Evolutionary conservation across 305 asterid genomes (phyloP).

Genomic region (Striga hermonthica): DNA sequence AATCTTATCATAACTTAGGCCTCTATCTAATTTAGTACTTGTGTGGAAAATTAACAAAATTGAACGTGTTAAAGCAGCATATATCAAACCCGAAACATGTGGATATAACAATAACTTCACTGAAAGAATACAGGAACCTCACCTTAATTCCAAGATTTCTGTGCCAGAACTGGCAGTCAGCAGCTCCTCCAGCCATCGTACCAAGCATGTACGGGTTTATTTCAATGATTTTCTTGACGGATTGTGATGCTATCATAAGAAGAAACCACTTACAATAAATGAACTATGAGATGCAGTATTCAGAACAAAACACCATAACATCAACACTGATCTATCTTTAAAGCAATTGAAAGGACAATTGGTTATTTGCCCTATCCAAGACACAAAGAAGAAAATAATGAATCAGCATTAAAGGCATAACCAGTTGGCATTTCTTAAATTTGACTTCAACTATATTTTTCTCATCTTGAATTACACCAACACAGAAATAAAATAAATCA

Average conservation of each 20-base stretch:
- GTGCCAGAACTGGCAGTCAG: conserved; percentile 95
- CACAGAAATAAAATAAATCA: background rate
- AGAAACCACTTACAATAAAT: conserved; percentile 1
- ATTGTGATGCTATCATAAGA: conserved; percentile 68
- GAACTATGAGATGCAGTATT: background rate
- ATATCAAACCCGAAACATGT: background rate
- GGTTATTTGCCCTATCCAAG: too few relatives aligned
- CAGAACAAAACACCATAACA: conserved; percentile 12
- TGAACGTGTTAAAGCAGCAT: too few relatives aligned
- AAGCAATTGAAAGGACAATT: background rate
- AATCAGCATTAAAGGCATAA: background rate
- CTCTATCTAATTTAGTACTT: conserved; percentile 16
- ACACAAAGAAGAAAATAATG: too few relatives aligned
- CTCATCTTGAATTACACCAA: background rate
- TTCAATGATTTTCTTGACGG: conserved; percentile 90
- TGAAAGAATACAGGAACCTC: conserved; percentile 15
- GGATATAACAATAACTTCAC: background rate
- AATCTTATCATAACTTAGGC: background rate
- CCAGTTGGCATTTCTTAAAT: background rate
- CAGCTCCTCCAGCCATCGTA: conserved; percentile 93
- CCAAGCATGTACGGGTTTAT: conserved; percentile 94
- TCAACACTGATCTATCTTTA: background rate
- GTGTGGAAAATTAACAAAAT: background rate
- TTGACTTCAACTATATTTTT: background rate
- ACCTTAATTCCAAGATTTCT: conserved; percentile 84